Base-by-base conservation (phyloP, 495 filamentous ascomycete species). In the Sordaria brevicollis region DNA sequence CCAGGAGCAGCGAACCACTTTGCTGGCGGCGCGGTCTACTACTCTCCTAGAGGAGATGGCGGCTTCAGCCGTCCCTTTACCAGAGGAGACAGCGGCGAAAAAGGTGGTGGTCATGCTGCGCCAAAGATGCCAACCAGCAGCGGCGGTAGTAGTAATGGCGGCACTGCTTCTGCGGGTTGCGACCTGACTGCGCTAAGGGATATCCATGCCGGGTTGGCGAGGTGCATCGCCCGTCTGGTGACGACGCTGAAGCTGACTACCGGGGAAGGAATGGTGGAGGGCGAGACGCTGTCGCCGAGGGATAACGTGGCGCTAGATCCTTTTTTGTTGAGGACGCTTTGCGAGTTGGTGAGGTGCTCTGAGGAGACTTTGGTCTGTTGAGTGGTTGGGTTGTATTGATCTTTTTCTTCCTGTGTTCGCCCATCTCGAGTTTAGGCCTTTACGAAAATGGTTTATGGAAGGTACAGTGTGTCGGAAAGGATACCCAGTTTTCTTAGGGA, bases 261-360 rank as follows among this genome's bases (percentile, higher is more conserved):
- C 11, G 69, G 67, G 13, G 69, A 67, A 2, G 35, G 33, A 17
- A 33, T 62, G 29, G 66, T 38, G 33, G 65, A 31, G 15, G 31
- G 29, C 13, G 66, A 25, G 35, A 49, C 37, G 31, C 43, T 67
- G 35, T 71, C 39, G 41, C 67, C 62, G 17, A 68, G 35, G 69
- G 75, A 43, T 68, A 68, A 43, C 41, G 67, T 67, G 70, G 65
- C 70, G 67, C 72, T 79, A 5, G 80, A 83, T 34, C 76, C 76
- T 1, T 69, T 81, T 21, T 73, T 84, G 66, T 70, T 84, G 73
- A 72, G 80, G 62, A 76, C 81, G 37, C 75, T 84, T 4, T 83
- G 81, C 67, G 80, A 84, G 70, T 74, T 81, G 10, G 82, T 84
- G 29, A 76, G 78, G 35, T 76, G 78, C 8, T 74, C 75, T 5